Percentiles rank a stretch among this genome's conserved stretches.
Evolutionary conservation across 225 moss, liverwort and hornwort species (phyloP).

Genomic region (Lunularia cruciata): DNA sequence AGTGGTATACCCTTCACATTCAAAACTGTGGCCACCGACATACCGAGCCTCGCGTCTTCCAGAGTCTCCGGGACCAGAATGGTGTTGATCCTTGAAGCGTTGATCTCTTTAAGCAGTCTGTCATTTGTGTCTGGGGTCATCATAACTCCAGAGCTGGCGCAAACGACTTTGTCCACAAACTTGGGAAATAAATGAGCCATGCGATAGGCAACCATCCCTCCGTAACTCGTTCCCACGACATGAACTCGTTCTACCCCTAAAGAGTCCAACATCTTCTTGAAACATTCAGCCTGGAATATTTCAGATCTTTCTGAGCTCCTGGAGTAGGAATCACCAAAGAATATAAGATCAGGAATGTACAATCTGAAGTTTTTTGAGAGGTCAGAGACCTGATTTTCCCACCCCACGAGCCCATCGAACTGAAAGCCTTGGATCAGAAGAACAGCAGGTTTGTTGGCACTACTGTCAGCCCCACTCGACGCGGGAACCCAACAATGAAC

Average conservation of each 20-base stretch:
- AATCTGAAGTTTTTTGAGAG: slow-evolving; percentile 35
- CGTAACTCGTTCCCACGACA: slow-evolving; percentile 49
- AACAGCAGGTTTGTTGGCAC: slow-evolving; percentile 28
- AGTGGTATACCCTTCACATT: slow-evolving; percentile 22
- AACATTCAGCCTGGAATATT: slow-evolving; percentile 43
- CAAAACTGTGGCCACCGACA: slow-evolving; percentile 34
- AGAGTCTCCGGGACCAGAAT: slow-evolving; percentile 37
- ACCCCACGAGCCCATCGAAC: slow-evolving; percentile 31
- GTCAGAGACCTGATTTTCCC: slow-evolving; percentile 28
- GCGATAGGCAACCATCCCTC: slow-evolving; percentile 42
- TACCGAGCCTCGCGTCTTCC: slow-evolving; percentile 19
- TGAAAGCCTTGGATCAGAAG: slow-evolving; percentile 47
- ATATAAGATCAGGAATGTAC: slow-evolving; percentile 47
- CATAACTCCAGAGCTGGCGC: slow-evolving; percentile 43
- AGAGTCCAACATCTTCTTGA: slow-evolving; percentile 43
- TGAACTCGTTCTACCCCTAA: slow-evolving; percentile 33
- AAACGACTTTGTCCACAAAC: slow-evolving; percentile 36
- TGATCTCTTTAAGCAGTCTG: slow-evolving; percentile 25
- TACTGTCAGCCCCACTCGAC: background rate
- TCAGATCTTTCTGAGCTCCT: slow-evolving; percentile 32
- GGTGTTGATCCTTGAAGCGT: slow-evolving; percentile 24
- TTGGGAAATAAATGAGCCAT: slow-evolving; percentile 40
- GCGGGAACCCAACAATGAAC: slow-evolving; percentile 45
- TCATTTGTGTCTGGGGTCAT: slow-evolving; percentile 39
- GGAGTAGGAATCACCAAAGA: slow-evolving; percentile 45